Evolutionary conservation across 139 green algal genomes (phyloP).

Genomic region (Coelastrella sp.): DNA sequence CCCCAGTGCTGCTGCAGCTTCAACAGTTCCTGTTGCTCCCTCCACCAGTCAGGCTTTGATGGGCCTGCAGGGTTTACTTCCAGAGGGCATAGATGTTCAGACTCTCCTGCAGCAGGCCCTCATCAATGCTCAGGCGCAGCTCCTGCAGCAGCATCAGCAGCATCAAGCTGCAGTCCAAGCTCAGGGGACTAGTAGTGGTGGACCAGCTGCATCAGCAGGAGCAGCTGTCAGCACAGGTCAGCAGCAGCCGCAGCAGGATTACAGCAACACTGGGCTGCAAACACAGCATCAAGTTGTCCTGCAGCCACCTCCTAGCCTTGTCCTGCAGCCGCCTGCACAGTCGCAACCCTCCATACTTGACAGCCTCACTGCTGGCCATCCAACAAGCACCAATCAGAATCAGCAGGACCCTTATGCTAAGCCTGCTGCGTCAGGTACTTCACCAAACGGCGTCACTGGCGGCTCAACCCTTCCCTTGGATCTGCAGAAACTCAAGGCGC

Average conservation of each 20-base stretch:
- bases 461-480: constrained; percentile 22
- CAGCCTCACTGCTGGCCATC: neutral
- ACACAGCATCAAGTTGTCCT: neutral
- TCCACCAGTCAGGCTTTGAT: neutral
- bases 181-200: neutral
- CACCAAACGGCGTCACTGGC: neutral
- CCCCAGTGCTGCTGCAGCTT: neutral
- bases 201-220: neutral
- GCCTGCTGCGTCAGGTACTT: neutral
- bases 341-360: neutral
- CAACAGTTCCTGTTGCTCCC: neutral
- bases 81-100: constrained; percentile 16
- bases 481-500: constrained; percentile 24
- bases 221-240: neutral
- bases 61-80: constrained; percentile 37
- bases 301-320: neutral
- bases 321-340: constrained; percentile 4
- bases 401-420: too few relatives aligned
- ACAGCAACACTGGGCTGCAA: neutral
- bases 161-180: neutral
- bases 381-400: too few relatives aligned
- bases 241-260: neutral
- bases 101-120: constrained; percentile 37
- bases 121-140: constrained; percentile 39
- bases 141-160: constrained; percentile 44